phyloP scores from a whole-genome alignment of 306 rosid species.

The Neltuma alba region DNA sequence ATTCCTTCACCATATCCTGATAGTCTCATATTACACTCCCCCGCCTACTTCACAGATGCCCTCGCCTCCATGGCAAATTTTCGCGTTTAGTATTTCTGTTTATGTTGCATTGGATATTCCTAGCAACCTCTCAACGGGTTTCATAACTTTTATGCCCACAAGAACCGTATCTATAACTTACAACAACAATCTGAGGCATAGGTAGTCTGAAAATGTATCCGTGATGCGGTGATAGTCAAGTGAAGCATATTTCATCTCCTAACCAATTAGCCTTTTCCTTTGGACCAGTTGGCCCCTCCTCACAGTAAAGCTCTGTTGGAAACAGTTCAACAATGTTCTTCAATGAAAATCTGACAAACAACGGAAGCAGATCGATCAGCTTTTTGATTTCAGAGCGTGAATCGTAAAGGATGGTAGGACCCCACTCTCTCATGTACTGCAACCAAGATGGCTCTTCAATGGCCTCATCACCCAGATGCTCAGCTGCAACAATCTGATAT shows the following conservation, averaged over 20 bases:
- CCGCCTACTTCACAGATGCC: background rate
- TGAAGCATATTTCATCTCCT: constrained; percentile 75
- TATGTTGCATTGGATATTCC: constrained; percentile 9
- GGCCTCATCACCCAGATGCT: constrained; percentile 44
- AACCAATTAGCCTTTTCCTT: constrained; percentile 93
- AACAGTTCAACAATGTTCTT: constrained; percentile 77
- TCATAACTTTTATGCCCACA: constrained; percentile 10
- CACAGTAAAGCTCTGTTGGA: constrained; percentile 88
- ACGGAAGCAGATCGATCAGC: constrained; percentile 73
- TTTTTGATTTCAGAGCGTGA: constrained; percentile 69
- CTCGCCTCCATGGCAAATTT: background rate
- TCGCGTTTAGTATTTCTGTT: background rate
- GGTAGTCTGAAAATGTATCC: constrained; percentile 30
- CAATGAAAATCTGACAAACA: constrained; percentile 78
- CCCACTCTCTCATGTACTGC: constrained; percentile 54
- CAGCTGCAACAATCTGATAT: constrained; percentile 44
- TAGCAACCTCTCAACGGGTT: background rate
- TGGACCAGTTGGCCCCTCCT: constrained; percentile 98
- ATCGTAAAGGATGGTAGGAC: constrained; percentile 49
- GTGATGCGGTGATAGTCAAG: background rate
- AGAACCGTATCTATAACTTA: constrained; percentile 22
- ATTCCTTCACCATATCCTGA: background rate
- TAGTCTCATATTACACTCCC: background rate
- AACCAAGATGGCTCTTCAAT: constrained; percentile 52
- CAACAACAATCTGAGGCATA: constrained; percentile 17